Percentiles rank a stretch among this genome's conserved stretches.
Evolutionary conservation across 805 yeast species (phyloP).

Genomic region (Nematodospora valgi): DNA sequence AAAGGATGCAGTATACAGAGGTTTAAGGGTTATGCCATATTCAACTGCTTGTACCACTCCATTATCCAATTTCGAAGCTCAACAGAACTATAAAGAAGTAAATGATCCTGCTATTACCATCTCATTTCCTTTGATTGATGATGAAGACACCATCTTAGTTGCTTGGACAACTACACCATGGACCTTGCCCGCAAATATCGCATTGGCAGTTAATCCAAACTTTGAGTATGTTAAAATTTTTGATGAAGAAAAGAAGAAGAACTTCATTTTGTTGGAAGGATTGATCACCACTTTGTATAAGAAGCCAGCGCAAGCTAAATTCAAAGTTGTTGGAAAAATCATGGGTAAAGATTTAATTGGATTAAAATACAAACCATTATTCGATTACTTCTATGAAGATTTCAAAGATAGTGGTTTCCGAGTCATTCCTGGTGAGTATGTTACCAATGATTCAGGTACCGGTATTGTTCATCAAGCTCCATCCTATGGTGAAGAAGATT

Average conservation of each 20-base stretch:
- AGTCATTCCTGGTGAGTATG: slow-evolving; percentile 80
- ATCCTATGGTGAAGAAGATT: slow-evolving; percentile 99
- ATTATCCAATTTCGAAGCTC: slow-evolving; percentile 95
- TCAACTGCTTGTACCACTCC: slow-evolving; percentile 98
- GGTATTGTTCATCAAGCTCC: slow-evolving; percentile 99
- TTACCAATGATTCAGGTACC: slow-evolving; percentile 93
- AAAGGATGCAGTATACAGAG: slow-evolving; percentile 89
- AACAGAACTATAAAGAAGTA: slow-evolving; percentile 96
- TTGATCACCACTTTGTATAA: slow-evolving; percentile 83
- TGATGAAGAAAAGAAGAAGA: slow-evolving; percentile 80
- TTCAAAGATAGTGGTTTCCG: slow-evolving; percentile 77
- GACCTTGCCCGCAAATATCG: slow-evolving; percentile 95
- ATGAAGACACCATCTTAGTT: slow-evolving; percentile 78
- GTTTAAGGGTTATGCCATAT: slow-evolving; percentile 97
- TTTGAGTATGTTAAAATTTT: slow-evolving; percentile 89
- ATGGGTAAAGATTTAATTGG: slow-evolving; percentile 81
- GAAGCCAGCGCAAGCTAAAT: slow-evolving; percentile 90
- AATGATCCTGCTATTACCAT: slow-evolving; percentile 94
- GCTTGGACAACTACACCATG: slow-evolving; percentile 99
- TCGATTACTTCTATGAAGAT: slow-evolving; percentile 71
- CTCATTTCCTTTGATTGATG: slow-evolving; percentile 78
- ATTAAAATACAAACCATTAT: slow-evolving; percentile 75
- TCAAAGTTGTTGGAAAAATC: slow-evolving; percentile 74
- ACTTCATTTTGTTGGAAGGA: slow-evolving; percentile 81
- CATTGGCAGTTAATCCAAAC: slow-evolving; percentile 86